Evolutionary conservation across 2,329 filamentous ascomycete genomes (phyloP).

Genomic region (Plectosphaerella plurivora): DNA sequence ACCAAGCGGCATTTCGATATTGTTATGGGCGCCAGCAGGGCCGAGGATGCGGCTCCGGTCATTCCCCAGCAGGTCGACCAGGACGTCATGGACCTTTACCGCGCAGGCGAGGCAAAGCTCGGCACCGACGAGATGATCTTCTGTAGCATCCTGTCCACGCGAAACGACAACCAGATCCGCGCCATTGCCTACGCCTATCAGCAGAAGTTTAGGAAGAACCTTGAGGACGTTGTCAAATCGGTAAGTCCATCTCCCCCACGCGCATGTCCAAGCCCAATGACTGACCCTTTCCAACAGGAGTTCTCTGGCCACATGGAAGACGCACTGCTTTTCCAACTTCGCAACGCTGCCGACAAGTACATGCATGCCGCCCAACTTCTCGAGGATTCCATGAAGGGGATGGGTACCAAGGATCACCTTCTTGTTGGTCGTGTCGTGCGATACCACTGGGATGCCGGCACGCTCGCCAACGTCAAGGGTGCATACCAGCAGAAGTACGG

Average conservation of each 20-base stretch:
- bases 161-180: constrained; percentile 78
- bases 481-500: constrained; percentile 72
- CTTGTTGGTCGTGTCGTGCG: constrained; percentile 75
- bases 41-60: constrained; percentile 73
- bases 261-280: not conserved
- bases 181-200: constrained; percentile 75
- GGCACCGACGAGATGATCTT: constrained; percentile 73
- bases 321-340: constrained; percentile 76
- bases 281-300: constrained; percentile 38
- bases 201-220: constrained; percentile 62
- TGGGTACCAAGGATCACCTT: constrained; percentile 81
- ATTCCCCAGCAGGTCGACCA: constrained; percentile 68
- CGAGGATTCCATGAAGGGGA: constrained; percentile 82
- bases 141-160: constrained; percentile 70
- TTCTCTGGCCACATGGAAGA: constrained; percentile 93
- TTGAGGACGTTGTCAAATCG: constrained; percentile 71
- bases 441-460: constrained; percentile 74
- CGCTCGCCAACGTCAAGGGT: constrained; percentile 71
- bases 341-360: constrained; percentile 71
- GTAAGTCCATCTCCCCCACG: constrained; percentile 30
- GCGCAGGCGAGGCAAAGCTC: constrained; percentile 67
- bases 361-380: constrained; percentile 77
- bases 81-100: constrained; percentile 73
- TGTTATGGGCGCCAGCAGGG: constrained; percentile 67
- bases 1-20: constrained; percentile 83